Base-by-base conservation (phyloP, 257 asterid species). In the Solanum pinnatisectum region DNA sequence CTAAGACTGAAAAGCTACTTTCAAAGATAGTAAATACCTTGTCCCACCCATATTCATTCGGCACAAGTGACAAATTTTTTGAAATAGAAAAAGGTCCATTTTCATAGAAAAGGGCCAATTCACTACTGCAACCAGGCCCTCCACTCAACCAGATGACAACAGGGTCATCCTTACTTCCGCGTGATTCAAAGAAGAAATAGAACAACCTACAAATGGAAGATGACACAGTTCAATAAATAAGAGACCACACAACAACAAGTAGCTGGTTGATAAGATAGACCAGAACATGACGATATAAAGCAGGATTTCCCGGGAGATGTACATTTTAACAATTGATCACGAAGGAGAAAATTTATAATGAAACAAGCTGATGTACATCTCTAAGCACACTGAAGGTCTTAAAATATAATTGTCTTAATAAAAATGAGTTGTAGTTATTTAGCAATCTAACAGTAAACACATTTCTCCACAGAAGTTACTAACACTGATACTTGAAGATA, bases 81-180 rank as follows among this genome's bases (percentile, higher is more conserved):
- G 98, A 92, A 88, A 97, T 92, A 35, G 87, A 77, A 92, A 95
- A 97, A 82, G 99, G 99, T 23, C 99, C 99, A 92, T 97, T 97
- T 91, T 96, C 99, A 83, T 95, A 95, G 93, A 96, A 96, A 84
- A 95, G 98, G 70, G 98, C 99, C 95, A 95, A 91, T 92, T 97
- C 99, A 88, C 99, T 95, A 92, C 98, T 93, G 91, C 99, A 97
- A 81, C 99, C 99, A 84, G 99, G 99, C 27, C 99, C 99, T 84
- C 98, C 98, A 85, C 98, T 97, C 93, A 97, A 90, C 99, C 99
- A 97, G 92, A 97, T 97, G 77, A 95, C 98, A 87, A 97, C 98
- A 84, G 98, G 99, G 86, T 93, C 98, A 22, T 91, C 89, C 85
- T 89, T 88, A 93, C 95, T 93, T 89, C 92, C 93, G 13, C 97